These are phyloP conservation scores for Acacia crassicarpa DNA, from an alignment of 306 rosid genomes.

Conservation along the genomic window DNA sequence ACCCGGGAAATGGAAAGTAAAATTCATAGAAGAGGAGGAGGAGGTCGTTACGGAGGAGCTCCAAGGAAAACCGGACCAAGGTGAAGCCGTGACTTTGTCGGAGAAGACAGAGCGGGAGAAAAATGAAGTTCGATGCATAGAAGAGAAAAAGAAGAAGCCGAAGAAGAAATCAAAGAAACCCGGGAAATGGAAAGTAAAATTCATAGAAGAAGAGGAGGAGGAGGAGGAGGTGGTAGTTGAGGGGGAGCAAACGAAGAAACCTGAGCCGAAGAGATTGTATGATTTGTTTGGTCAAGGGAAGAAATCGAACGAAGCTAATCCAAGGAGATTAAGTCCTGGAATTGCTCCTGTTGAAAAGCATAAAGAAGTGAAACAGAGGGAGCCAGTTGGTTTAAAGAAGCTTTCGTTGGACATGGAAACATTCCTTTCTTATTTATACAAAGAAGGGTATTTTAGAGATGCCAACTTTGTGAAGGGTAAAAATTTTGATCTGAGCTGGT, in stretches of 20 bases:
- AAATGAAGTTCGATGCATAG: neutral
- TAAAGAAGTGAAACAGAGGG: conserved; percentile 20
- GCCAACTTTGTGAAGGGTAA: conserved; percentile 48
- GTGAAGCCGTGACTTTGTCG: neutral
- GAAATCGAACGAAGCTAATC: conserved; percentile 4
- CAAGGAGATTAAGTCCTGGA: conserved; percentile 19
- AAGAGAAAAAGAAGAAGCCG: conserved; percentile 3
- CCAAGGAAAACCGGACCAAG: neutral
- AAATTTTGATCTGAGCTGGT: conserved; percentile 51
- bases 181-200: conserved; percentile 20
- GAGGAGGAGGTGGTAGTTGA: neutral
- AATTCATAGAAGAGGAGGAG: neutral
- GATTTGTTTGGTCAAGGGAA: conserved; percentile 30
- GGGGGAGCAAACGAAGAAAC: conserved; percentile 9
- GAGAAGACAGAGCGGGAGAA: neutral
- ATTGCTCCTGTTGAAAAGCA: neutral
- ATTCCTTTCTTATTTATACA: conserved; percentile 49
- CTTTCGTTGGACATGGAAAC: conserved; percentile 59
- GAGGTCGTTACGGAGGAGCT: neutral
- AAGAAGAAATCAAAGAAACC: conserved; percentile 34
- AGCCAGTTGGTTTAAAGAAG: conserved; percentile 34
- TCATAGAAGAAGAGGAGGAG: neutral
- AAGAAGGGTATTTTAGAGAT: conserved; percentile 59
- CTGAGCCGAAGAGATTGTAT: conserved; percentile 29
- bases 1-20: conserved; percentile 28